Conservation (phyloP, 2,329 filamentous ascomycete genomes). For the Ascochyta lentis region DNA sequence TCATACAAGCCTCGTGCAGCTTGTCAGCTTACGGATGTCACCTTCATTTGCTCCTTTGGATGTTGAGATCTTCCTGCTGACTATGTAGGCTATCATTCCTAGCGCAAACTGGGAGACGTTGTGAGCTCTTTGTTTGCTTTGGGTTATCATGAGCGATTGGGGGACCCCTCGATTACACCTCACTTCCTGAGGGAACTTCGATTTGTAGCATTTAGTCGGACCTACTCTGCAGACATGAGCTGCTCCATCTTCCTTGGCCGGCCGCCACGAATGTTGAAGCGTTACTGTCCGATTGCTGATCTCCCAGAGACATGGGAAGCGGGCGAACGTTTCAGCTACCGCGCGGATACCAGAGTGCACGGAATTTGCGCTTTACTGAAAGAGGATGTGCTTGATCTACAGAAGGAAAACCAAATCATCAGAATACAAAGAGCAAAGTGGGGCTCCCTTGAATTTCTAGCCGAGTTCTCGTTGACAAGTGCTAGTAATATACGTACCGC, state of each 20-base stretch:
- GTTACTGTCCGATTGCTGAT: background rate
- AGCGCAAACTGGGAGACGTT: conserved; percentile 57
- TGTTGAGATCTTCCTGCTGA: background rate
- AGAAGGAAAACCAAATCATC: background rate
- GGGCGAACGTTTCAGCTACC: background rate
- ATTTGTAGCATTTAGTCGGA: conserved; percentile 50
- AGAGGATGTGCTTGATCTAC: conserved; percentile 5
- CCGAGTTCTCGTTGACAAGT: background rate
- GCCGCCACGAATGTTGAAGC: conserved; percentile 53
- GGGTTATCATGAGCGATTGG: conserved; percentile 55
- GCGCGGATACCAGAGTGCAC: conserved; percentile 23
- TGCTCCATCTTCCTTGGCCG: conserved; percentile 59
- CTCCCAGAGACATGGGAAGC: background rate
- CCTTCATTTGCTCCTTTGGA: too few species aligned
- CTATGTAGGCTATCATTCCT: conserved; percentile 54
- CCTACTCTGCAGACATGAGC: conserved; percentile 57
- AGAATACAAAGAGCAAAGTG: background rate
- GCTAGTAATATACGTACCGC: background rate
- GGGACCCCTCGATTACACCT: conserved; percentile 39
- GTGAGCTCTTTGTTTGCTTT: conserved; percentile 56
- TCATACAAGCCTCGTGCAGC: too few species aligned
- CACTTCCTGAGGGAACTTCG: conserved; percentile 52
- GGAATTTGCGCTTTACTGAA: conserved; percentile 49
- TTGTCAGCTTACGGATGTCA: too few species aligned
- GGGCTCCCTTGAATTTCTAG: too few species aligned